phyloP scores from a whole-genome alignment of 768 basidiomycete species.

The Tulasnella sp. region DNA sequence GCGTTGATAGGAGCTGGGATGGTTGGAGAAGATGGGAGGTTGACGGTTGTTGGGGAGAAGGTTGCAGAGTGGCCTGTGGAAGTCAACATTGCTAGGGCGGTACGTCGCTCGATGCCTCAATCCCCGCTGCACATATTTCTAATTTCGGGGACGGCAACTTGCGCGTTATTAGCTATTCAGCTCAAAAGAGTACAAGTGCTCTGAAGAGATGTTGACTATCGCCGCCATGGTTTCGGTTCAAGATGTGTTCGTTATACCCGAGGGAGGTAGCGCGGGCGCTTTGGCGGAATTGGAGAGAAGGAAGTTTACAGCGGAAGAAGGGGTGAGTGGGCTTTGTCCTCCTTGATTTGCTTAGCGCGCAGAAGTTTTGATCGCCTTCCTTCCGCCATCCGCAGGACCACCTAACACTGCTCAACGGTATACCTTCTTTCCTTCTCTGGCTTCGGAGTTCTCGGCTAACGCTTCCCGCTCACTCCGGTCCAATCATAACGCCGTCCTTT shows the following conservation, averaged over 20 bases:
- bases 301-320: slow-evolving; percentile 98
- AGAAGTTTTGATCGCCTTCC: slow-evolving; percentile 26
- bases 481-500: slow-evolving; percentile 21
- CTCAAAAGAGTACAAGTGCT: slow-evolving; percentile 84
- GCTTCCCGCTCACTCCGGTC: neutral
- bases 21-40: slow-evolving; percentile 72
- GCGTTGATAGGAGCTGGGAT: slow-evolving; percentile 79
- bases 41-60: slow-evolving; percentile 76
- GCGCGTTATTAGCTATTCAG: slow-evolving; percentile 66
- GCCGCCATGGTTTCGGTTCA: slow-evolving; percentile 95
- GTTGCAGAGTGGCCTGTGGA: slow-evolving; percentile 96
- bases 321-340: slow-evolving; percentile 55
- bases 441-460: neutral
- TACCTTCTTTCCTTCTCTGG: slow-evolving; percentile 29
- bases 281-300: slow-evolving; percentile 88
- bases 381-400: slow-evolving; percentile 68
- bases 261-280: slow-evolving; percentile 75
- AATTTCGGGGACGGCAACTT: neutral
- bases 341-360: slow-evolving; percentile 3
- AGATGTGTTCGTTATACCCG: slow-evolving; percentile 90
- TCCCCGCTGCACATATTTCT: neutral
- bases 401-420: slow-evolving; percentile 90
- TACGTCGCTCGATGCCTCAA: slow-evolving; percentile 47
- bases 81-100: slow-evolving; percentile 92
- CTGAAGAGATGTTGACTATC: slow-evolving; percentile 94